Evolutionary conservation across 2,329 filamentous ascomycete species (phyloP).

Genomic region (Fusarium anguioides): DNA sequence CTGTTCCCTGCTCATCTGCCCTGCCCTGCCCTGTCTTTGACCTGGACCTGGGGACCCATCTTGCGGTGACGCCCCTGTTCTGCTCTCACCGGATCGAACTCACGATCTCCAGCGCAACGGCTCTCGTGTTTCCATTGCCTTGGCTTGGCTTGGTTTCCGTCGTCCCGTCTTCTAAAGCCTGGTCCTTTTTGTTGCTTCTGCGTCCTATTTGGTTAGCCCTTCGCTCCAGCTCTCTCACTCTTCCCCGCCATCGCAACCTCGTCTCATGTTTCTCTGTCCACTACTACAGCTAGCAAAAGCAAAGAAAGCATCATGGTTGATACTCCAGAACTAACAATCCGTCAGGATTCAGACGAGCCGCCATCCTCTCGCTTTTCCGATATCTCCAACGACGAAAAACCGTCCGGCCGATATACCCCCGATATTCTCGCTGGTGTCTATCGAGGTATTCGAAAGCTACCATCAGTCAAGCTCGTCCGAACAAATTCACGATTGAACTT

Average conservation of each 20-base stretch:
- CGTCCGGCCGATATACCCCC: conserved; percentile 52
- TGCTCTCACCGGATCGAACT: conserved; percentile 39
- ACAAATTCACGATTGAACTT: conserved; percentile 58
- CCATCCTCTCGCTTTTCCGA: conserved; percentile 57
- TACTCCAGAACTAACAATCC: conserved; percentile 47
- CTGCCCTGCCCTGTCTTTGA: conserved; percentile 23
- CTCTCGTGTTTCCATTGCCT: conserved; percentile 24
- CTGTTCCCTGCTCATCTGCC: conserved; percentile 3
- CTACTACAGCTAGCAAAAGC: conserved; percentile 21
- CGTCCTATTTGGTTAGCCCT: conserved; percentile 35
- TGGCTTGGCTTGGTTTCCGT: conserved; percentile 21
- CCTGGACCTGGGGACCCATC: conserved; percentile 40
- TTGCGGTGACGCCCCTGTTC: conserved; percentile 43
- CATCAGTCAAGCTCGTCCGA: conserved; percentile 56
- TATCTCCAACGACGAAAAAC: conserved; percentile 56
- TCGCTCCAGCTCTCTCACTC: conserved; percentile 21
- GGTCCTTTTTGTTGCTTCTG: conserved; percentile 9
- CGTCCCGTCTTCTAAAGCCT: conserved; percentile 6
- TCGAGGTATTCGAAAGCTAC: conserved; percentile 62
- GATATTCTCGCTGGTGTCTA: conserved; percentile 64
- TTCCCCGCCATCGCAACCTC: conserved; percentile 6
- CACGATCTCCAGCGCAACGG: conserved; percentile 43
- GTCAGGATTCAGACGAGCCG: conserved; percentile 50
- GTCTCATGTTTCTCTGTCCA: conserved; percentile 27
- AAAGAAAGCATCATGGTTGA: conserved; percentile 43